Evolutionary conservation across 345 rosid species (phyloP).

Genomic region (Physaria fendleri): DNA sequence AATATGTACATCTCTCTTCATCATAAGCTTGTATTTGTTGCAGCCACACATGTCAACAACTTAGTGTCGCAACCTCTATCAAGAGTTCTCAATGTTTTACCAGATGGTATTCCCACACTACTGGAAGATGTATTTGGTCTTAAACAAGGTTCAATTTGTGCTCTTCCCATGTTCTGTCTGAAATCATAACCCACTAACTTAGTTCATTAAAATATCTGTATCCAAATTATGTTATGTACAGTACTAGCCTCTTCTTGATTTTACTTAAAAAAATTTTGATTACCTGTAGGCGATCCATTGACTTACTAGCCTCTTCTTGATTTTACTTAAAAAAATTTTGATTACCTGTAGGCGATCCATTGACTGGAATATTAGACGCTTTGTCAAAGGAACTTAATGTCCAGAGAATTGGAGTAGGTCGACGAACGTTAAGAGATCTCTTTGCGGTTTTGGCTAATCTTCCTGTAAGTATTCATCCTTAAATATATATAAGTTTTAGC

Average conservation of each 20-base stretch:
- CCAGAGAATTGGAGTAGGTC: conserved; percentile 12
- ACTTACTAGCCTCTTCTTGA: not conserved
- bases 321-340: too few species aligned
- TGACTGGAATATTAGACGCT: conserved; percentile 32
- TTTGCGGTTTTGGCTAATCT: conserved; percentile 31
- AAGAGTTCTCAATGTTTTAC: conserved; percentile 38
- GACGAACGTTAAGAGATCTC: conserved; percentile 30
- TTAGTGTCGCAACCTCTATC: conserved; percentile 35
- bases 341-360: conserved; percentile 31
- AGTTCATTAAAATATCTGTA: not conserved
- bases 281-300: conserved; percentile 34
- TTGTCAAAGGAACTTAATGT: conserved; percentile 30
- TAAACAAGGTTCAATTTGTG: conserved; percentile 28
- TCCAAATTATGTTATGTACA: not conserved
- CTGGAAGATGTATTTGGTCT: conserved; percentile 34
- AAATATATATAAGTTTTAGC: not conserved
- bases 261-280: too few species aligned
- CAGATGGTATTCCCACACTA: conserved; percentile 31
- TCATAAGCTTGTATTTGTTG: not conserved
- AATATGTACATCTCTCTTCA: not conserved
- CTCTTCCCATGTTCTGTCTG: not conserved
- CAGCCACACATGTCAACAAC: conserved; percentile 43
- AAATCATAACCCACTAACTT: not conserved
- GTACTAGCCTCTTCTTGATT: not conserved
- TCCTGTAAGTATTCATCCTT: conserved; percentile 21